Conservation (phyloP, 208 protist species). For the Leishmania mexicana region DNA sequence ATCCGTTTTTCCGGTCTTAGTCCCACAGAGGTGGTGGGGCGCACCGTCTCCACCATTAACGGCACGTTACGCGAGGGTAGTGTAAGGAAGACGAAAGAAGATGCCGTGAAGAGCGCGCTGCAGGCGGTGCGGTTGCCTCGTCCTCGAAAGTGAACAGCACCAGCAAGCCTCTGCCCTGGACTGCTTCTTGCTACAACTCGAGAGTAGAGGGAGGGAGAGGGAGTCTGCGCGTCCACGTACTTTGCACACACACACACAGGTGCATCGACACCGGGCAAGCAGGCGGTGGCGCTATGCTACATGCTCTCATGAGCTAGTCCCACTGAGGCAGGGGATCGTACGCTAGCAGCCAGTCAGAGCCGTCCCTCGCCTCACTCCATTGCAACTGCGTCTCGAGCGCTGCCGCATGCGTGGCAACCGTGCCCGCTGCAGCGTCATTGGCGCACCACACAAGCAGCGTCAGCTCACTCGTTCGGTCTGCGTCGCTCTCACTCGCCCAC, state of each 20-base stretch:
- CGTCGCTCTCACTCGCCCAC: conserved; percentile 13
- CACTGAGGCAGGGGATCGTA: conserved; percentile 42
- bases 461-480: conserved; percentile 33
- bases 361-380: conserved; percentile 34
- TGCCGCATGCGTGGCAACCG: conserved; percentile 11
- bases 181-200: background rate
- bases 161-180: background rate
- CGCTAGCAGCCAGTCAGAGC: conserved; percentile 18
- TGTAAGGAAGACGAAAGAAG: background rate
- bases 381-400: conserved; percentile 33
- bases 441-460: conserved; percentile 41
- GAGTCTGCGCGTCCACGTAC: background rate
- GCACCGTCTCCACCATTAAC: background rate
- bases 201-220: background rate
- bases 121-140: background rate
- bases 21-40: background rate
- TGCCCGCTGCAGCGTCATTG: conserved; percentile 2
- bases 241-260: background rate
- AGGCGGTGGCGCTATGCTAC: background rate
- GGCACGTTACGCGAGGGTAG: background rate
- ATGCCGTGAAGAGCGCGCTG: background rate
- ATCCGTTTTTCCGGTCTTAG: background rate
- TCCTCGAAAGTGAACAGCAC: background rate
- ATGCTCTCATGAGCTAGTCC: conserved; percentile 23
- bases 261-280: background rate